Conservation (phyloP, 192 early-diverging fungal species). For the Coemansia sp. region DNA sequence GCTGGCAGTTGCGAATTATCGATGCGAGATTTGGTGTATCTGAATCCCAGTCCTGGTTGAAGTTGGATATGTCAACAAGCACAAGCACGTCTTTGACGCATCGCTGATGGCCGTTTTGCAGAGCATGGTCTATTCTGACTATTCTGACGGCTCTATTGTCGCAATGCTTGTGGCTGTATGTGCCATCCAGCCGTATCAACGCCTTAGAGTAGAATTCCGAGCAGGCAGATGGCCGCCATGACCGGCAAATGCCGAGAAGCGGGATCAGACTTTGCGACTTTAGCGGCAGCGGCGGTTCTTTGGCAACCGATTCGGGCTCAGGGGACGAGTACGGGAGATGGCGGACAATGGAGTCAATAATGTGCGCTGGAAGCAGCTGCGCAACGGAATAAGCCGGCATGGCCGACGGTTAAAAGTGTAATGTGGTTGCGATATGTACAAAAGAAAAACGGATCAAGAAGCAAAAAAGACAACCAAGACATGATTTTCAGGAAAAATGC, state of each 20-base stretch:
- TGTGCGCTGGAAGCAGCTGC: neutral
- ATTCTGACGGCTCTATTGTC: no score
- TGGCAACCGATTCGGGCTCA: neutral
- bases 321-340: neutral
- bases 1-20: neutral
- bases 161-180: neutral
- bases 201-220: neutral
- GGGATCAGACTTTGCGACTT: neutral
- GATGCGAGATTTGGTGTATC: neutral
- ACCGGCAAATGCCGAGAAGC: neutral
- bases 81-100: neutral
- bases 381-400: neutral
- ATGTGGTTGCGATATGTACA: no score
- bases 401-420: no score
- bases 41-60: neutral
- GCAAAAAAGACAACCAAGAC: no score
- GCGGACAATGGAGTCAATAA: neutral
- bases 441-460: no score
- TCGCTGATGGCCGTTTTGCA: neutral
- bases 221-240: neutral
- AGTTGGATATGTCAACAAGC: neutral
- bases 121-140: neutral
- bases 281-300: neutral
- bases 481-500: no score
- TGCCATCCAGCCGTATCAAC: neutral